Evolutionary conservation across 306 rosid species (phyloP).

Genomic region (Pueraria montana): DNA sequence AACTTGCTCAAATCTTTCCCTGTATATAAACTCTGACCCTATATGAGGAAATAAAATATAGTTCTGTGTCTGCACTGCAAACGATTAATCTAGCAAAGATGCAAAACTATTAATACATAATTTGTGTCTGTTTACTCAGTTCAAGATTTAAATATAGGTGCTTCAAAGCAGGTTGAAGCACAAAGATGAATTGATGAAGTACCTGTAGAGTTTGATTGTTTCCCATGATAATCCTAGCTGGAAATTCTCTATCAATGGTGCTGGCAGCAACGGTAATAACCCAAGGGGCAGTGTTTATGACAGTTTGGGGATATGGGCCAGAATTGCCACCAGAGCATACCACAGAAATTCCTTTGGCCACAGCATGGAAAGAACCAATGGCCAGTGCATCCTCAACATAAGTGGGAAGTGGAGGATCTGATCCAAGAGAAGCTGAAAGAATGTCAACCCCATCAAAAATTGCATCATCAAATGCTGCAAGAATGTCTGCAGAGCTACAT

Average conservation of each 20-base stretch:
- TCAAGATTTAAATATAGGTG: too few species aligned
- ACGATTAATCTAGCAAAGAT: slow-evolving; percentile 27
- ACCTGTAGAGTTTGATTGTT: slow-evolving; percentile 71
- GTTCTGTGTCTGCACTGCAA: slow-evolving; percentile 42
- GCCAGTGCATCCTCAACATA: slow-evolving; percentile 63
- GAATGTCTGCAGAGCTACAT: slow-evolving; percentile 66
- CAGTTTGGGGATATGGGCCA: slow-evolving; percentile 72
- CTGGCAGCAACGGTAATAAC: slow-evolving; percentile 70
- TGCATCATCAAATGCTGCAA: slow-evolving; percentile 76
- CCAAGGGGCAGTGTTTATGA: slow-evolving; percentile 73
- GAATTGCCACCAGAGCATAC: slow-evolving; percentile 73
- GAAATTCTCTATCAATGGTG: slow-evolving; percentile 70
- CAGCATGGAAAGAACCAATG: slow-evolving; percentile 73
- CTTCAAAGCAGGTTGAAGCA: not conserved
- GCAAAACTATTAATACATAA: not conserved
- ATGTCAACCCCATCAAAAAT: slow-evolving; percentile 43
- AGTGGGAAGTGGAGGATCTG: slow-evolving; percentile 62
- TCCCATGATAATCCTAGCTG: slow-evolving; percentile 43
- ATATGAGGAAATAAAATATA: slow-evolving; percentile 51
- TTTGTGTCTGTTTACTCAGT: too few species aligned
- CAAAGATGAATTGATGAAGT: slow-evolving; percentile 29
- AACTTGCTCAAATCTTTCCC: slow-evolving; percentile 56
- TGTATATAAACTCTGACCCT: slow-evolving; percentile 73
- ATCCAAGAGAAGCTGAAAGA: slow-evolving; percentile 67
- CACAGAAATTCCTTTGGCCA: slow-evolving; percentile 63